Percentiles rank a stretch among this genome's conserved stretches.
phyloP scores from a whole-genome alignment of 371 early-diverging fungal species.

The Saksenaea oblongispora region DNA sequence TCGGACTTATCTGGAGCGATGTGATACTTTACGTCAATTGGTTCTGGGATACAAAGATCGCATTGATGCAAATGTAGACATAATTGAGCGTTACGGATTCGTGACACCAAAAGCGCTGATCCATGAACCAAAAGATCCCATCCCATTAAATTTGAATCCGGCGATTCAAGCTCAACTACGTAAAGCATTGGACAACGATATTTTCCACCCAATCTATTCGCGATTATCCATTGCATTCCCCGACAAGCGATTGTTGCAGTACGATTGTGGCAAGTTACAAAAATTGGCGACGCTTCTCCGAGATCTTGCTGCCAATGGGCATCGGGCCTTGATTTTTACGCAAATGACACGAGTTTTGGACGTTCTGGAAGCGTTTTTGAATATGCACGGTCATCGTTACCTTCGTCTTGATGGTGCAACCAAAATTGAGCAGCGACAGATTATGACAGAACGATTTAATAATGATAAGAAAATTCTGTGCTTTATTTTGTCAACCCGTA shows the following conservation, averaged over 20 bases:
- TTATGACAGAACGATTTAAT: slow-evolving; percentile 87
- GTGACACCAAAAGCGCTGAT: slow-evolving; percentile 63
- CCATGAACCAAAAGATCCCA: neutral
- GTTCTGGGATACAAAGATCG: slow-evolving; percentile 53
- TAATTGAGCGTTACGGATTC: slow-evolving; percentile 67
- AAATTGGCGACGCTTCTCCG: slow-evolving; percentile 78
- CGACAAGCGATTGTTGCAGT: slow-evolving; percentile 83
- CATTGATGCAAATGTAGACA: slow-evolving; percentile 40
- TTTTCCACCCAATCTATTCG: slow-evolving; percentile 58
- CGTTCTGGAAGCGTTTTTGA: slow-evolving; percentile 94
- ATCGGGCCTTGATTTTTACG: slow-evolving; percentile 93
- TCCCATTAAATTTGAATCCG: slow-evolving; percentile 17
- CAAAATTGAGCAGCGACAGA: slow-evolving; percentile 83
- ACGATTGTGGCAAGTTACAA: slow-evolving; percentile 89
- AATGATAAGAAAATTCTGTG: slow-evolving; percentile 80
- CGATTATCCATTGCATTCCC: slow-evolving; percentile 79
- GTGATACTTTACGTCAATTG: slow-evolving; percentile 19
- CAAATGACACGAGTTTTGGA: slow-evolving; percentile 99
- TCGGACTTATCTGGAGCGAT: slow-evolving; percentile 25
- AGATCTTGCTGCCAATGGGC: slow-evolving; percentile 74
- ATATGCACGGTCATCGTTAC: slow-evolving; percentile 85
- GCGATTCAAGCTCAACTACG: slow-evolving; percentile 12
- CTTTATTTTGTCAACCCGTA: slow-evolving; percentile 91
- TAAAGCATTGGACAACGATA: slow-evolving; percentile 29
- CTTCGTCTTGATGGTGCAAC: slow-evolving; percentile 88